Base-by-base conservation (phyloP, 805 yeast species). In the Candida germanica region DNA sequence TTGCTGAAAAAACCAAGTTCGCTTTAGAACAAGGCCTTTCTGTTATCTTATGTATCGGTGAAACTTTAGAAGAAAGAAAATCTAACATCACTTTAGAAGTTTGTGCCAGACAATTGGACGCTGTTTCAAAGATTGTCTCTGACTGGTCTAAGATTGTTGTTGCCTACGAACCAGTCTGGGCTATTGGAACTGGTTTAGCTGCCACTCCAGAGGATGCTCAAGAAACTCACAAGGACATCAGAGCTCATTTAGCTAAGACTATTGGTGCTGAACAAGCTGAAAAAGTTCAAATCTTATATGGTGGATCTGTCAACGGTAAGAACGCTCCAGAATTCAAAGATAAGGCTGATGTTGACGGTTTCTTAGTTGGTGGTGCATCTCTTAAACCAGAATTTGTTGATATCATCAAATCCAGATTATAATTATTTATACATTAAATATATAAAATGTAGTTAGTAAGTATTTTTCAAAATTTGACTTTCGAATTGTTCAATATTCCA, bases 81-180 rank as follows among this genome's bases (percentile, higher is more conserved):
- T 77, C 88, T 35, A 87, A 85, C 61, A 62, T 78, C 66, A 91
- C 98, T 56, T 76, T 91, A 54, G 77, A 79, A 19, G 95, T 93
- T 46, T 82, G 86, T 67, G 77, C 83, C 64, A 80, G 85, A 73
- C 98, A 93, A 77, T 75, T 91, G 59, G 75, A 79, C 51, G 96
- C 98, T 45, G 97, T 84, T 44, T 69, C 84, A 57, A 83, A 79
- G 61, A 73, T 82, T 44, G 81, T 87, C 46, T 59, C 65, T 42
- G 97, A 89, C 80, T 91, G 98, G 98, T 56, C 83, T 47, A 76
- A 85, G 66, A 75, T 93, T 51, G 98, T 93, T 49, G 71, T 93
- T 65, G 98, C 98, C 58, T 93, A 93, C 74, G 98, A 93, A 75
- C 98, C 98, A 56, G 96, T 93, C 52, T 93, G 98, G 98, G 98